Base-by-base conservation (phyloP, 192 early-diverging fungal genomes). In the Helicostylum pulchrum region DNA sequence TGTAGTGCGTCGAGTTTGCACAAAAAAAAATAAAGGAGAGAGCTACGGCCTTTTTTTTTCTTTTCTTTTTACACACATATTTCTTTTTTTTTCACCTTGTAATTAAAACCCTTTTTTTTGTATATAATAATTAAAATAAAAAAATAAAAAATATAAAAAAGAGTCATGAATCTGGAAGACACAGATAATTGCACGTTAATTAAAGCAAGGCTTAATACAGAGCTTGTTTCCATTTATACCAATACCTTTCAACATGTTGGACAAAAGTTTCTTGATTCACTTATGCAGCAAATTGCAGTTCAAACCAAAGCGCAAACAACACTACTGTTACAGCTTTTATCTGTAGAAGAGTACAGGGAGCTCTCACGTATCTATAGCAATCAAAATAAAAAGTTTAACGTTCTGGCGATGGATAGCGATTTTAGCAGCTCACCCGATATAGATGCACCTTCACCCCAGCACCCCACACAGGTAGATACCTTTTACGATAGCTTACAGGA, bases 291-390 rank as follows among this genome's bases (percentile, higher is more conserved):
- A 12, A 17, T 59, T 21, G 43, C 57, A 21, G 20, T 44, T 42
- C 43, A 59, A 7, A 26, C 43, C 39, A 14, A 59, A 42, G 21
- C 11, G 12, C 19, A 59, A 15, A 23, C 19, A 10, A 43, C 19
- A 14, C 12, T 59, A 20, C 23, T 59, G 30, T 42, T 59, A 45
- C 57, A 59, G 15, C 39, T 59, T 7, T 14, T 59, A 45, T 59
- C 57, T 4, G 19, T 21, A 23, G 57, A 59, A 59, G 57, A 59
- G 12, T 59, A 59, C 23, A 59, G 45, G 43, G 57, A 59, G 39
- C 4, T 59, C 3, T 44, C 42, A 0, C 32, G 57, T 59, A 36
- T 59, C 5, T 44, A 59, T 59, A 59, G 43, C 32, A 36, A 34
- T 17, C 31, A 59, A 21, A 19, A 48, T 12, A 48, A 19, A 17